Base-by-base conservation (phyloP, 2,329 filamentous ascomycete genomes). In the Hawksworthiomyces lignivorus region DNA sequence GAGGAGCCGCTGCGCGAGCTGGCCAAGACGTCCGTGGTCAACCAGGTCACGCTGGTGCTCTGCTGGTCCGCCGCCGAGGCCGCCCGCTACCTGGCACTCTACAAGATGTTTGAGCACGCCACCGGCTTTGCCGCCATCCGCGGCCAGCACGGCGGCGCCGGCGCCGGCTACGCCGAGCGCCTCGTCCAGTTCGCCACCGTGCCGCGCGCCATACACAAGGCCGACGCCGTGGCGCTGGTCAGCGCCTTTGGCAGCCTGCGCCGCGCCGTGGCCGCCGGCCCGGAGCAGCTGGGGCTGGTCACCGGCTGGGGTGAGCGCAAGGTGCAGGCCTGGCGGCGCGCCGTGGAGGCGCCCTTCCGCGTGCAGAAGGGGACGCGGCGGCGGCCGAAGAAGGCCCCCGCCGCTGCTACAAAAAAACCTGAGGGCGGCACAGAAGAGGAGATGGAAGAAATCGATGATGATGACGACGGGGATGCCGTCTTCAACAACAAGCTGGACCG, bases 61-160 rank as follows among this genome's bases (percentile, higher is more conserved):
- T 94, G 87, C 65, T 98, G 92, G 92, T 90, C 84, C 6, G 86
- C 90, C 14, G 84, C 87, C 45, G 92, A 98, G 67, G 90, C 89
- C 3, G 92, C 86, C 0, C 81, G 90, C 54, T 98, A 98, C 57
- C 72, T 98, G 19, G 92, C 97, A 59, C 70, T 95, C 9, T 97
- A 90, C 72, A 98, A 98, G 62, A 86, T 83, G 1, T 94, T 88
- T 55, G 92, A 98, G 63, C 81, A 94, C 58, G 86, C 89, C 26
- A 69, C 62, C 49, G 30, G 41, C 14, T 84, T 88, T 20, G 79
- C 79, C 1, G 84, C 84, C 24, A 97, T 98, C 61, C 82, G 82
- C 45, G 87, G 88, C 10, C 83, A 87, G 52, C 88, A 94, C 62
- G 80, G 85, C 2, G 83, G 82, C 17, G 81, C 78, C 40, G 80